Evolutionary conservation across 345 rosid genomes (phyloP).

Genomic region (Arabidopsis arenosa): DNA sequence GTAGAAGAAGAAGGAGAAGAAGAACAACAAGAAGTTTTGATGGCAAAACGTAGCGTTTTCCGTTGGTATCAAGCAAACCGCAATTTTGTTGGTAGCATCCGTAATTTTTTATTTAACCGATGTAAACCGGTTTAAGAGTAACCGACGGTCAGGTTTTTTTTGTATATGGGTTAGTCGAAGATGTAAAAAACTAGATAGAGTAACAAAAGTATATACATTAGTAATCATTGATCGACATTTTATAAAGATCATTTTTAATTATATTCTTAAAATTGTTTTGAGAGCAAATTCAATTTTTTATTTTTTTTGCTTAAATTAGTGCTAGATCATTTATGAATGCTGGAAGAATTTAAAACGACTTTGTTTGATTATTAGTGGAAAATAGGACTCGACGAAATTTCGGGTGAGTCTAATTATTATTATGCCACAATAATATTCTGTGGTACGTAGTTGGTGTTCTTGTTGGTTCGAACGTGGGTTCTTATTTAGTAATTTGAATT

Average conservation of each 20-base stretch:
- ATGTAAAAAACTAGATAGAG: slow-evolving; percentile 12
- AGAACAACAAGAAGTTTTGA: not conserved
- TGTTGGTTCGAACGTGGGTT: slow-evolving; percentile 38
- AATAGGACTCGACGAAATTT: slow-evolving; percentile 27
- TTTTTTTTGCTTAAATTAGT: not conserved
- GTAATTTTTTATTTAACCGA: not conserved
- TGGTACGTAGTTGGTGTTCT: slow-evolving; percentile 33
- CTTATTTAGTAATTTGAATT: slow-evolving; percentile 26
- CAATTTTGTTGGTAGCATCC: not conserved
- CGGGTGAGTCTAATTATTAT: slow-evolving; percentile 36
- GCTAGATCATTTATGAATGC: slow-evolving; percentile 15
- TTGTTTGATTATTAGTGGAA: slow-evolving; percentile 27
- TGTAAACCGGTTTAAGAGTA: slow-evolving; percentile 10
- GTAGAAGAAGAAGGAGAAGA: not conserved
- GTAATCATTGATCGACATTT: not conserved
- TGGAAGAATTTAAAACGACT: slow-evolving; percentile 25
- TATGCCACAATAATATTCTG: slow-evolving; percentile 35
- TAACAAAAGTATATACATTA: not conserved
- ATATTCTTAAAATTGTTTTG: not conserved
- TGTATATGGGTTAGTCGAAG: not conserved
- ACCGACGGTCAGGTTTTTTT: slow-evolving; percentile 8
- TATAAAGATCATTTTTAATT: not conserved
- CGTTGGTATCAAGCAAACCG: not conserved
- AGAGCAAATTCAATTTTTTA: not conserved
- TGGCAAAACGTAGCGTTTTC: not conserved